A percentile compares a stretch with the other conserved stretches of the same genome.
Evolutionary conservation across 441 rosid species (phyloP).

Genomic region (Bocquillonia castaneifolia): DNA sequence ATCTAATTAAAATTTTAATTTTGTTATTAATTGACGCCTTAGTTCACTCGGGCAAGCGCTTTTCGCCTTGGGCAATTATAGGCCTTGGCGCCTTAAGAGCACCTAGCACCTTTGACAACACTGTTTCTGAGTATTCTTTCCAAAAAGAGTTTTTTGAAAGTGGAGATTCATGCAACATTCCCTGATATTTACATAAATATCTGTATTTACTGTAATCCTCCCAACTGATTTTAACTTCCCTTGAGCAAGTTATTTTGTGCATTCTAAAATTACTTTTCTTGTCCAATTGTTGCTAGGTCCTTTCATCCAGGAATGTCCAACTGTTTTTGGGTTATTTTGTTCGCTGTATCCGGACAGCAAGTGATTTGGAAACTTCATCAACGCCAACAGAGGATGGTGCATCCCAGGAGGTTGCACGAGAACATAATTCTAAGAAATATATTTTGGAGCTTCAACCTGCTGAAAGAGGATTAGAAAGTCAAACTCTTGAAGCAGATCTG

Average conservation of each 20-base stretch:
- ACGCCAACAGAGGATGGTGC: slow-evolving; percentile 23
- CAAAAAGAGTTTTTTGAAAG: too few species aligned
- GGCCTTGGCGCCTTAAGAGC: too few species aligned
- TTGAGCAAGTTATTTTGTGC: slow-evolving; percentile 3
- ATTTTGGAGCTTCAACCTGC: slow-evolving; percentile 82
- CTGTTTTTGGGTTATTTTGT: slow-evolving; percentile 82
- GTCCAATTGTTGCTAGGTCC: slow-evolving; percentile 53
- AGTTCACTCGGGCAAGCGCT: too few species aligned
- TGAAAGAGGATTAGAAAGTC: slow-evolving; percentile 62
- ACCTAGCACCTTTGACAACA: too few species aligned
- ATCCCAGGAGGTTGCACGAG: slow-evolving; percentile 15
- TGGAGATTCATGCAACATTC: not conserved
- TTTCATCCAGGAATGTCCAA: slow-evolving; percentile 71
- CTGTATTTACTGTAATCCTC: not conserved
- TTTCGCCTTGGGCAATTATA: too few species aligned
- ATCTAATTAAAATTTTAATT: too few species aligned
- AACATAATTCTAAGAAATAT: slow-evolving; percentile 40
- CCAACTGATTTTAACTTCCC: not conserved
- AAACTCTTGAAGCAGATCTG: slow-evolving; percentile 64
- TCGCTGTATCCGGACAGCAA: slow-evolving; percentile 41
- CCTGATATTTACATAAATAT: not conserved
- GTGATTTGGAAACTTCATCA: slow-evolving; percentile 33
- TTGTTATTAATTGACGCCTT: too few species aligned
- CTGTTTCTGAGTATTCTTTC: too few species aligned
- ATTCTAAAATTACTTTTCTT: slow-evolving; percentile 10